Percentiles rank a stretch among this genome's conserved stretches.
Evolutionary conservation across 2,329 filamentous ascomycete genomes (phyloP).

Genomic region (Domatiomyces catenatus): DNA sequence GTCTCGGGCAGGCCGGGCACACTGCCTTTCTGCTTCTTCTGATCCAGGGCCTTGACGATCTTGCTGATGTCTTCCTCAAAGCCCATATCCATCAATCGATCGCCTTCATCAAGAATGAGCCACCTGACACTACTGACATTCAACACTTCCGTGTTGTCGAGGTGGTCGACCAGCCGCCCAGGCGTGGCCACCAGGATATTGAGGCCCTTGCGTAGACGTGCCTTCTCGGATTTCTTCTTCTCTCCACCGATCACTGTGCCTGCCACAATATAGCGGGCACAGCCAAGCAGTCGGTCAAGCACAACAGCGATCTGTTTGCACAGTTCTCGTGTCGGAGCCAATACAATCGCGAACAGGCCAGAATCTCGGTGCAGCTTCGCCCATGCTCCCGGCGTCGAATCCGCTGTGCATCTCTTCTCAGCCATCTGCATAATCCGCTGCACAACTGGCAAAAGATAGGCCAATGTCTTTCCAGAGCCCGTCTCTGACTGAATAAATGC

Average conservation of each 20-base stretch:
- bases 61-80: conserved; percentile 89
- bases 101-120: conserved; percentile 89
- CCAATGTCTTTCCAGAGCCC: conserved; percentile 89
- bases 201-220: conserved; percentile 78
- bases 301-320: conserved; percentile 88
- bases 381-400: conserved; percentile 25
- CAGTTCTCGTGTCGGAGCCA: conserved; percentile 84
- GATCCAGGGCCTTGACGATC: conserved; percentile 65
- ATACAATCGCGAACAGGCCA: conserved; percentile 81
- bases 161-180: conserved; percentile 75
- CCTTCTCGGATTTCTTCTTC: conserved; percentile 73
- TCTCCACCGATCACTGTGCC: conserved; percentile 65
- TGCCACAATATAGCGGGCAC: conserved; percentile 83
- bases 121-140: conserved; percentile 81
- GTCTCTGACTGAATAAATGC: conserved; percentile 96
- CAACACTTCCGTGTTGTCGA: conserved; percentile 80
- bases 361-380: conserved; percentile 58
- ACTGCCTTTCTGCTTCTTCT: conserved; percentile 43
- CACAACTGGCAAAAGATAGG: conserved; percentile 86
- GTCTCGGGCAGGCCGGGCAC: conserved; percentile 53
- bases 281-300: conserved; percentile 69
- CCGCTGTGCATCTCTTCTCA: conserved; percentile 28
- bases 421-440: conserved; percentile 67
- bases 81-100: conserved; percentile 94
- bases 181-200: conserved; percentile 95